phyloP scores from a whole-genome alignment of 768 basidiomycete species.

The Podaxis rugospora region DNA sequence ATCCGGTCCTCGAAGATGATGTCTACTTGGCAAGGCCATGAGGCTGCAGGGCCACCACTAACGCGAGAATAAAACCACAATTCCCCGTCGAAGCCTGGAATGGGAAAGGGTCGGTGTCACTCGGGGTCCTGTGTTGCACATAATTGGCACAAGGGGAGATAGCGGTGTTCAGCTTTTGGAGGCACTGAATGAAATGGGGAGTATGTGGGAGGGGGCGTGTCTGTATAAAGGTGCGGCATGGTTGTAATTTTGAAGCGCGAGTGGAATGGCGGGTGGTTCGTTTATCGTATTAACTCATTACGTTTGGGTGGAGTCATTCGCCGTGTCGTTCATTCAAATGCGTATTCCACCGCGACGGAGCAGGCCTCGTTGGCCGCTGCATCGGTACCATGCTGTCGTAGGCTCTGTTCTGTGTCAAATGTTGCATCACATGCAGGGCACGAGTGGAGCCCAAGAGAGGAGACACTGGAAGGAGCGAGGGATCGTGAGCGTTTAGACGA shows the following conservation, averaged over 20 bases:
- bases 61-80: neutral
- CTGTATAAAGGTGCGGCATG: neutral
- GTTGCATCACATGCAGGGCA: slow-evolving; percentile 74
- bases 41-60: slow-evolving; percentile 5
- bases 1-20: slow-evolving; percentile 5
- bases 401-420: slow-evolving; percentile 54
- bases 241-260: neutral
- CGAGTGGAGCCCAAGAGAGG: slow-evolving; percentile 46
- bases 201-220: neutral
- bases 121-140: slow-evolving; percentile 4
- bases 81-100: neutral
- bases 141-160: neutral
- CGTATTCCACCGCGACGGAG: slow-evolving; percentile 68
- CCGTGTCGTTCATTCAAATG: slow-evolving; percentile 42
- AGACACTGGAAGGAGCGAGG: slow-evolving; percentile 31
- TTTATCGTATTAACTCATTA: slow-evolving; percentile 2
- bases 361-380: slow-evolving; percentile 63
- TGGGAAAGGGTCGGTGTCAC: slow-evolving; percentile 5
- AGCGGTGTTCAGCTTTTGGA: neutral
- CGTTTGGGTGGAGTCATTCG: slow-evolving; percentile 7
- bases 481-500: slow-evolving; percentile 56
- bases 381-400: slow-evolving; percentile 58
- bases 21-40: slow-evolving; percentile 4
- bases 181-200: neutral
- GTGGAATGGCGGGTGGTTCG: neutral